Percentiles rank a stretch among this genome's conserved stretches.
These are phyloP conservation scores for Tuctoria greenei DNA, from an alignment of 176 grass and related monocot genomes.

Conservation along the genomic window DNA sequence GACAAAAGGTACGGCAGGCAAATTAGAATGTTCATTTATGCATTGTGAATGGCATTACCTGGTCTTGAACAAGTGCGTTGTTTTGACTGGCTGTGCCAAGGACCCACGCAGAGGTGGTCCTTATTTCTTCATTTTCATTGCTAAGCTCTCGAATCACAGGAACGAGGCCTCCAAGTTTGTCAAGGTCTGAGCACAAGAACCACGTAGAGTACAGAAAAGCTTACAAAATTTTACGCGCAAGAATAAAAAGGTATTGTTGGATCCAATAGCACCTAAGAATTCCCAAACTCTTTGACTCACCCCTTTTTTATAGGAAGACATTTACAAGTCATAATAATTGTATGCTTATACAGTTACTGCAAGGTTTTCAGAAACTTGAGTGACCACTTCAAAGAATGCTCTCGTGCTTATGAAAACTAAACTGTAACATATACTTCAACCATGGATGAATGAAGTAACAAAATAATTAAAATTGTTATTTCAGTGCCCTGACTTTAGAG, in stretches of 20 bases:
- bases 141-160: slow-evolving; percentile 72
- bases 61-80: slow-evolving; percentile 79
- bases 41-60: slow-evolving; percentile 44
- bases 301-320: neutral
- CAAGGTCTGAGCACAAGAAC: slow-evolving; percentile 59
- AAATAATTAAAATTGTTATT: slow-evolving; percentile 6
- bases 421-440: slow-evolving; percentile 2
- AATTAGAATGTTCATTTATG: slow-evolving; percentile 14
- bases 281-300: neutral
- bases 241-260: slow-evolving; percentile 1
- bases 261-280: neutral
- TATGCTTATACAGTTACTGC: slow-evolving; percentile 8
- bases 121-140: slow-evolving; percentile 63
- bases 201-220: slow-evolving; percentile 18
- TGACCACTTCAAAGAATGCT: neutral
- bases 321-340: slow-evolving; percentile 1
- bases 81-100: slow-evolving; percentile 88
- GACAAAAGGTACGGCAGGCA: neutral
- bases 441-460: neutral
- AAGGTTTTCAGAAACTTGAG: neutral
- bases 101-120: slow-evolving; percentile 70
- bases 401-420: neutral
- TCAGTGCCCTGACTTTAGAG: neutral
- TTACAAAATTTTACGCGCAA: neutral
- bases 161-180: slow-evolving; percentile 80